These are phyloP conservation scores for Malassezia slooffiae DNA, from an alignment of 1,284 basidiomycete genomes.

Conservation along the genomic window DNA sequence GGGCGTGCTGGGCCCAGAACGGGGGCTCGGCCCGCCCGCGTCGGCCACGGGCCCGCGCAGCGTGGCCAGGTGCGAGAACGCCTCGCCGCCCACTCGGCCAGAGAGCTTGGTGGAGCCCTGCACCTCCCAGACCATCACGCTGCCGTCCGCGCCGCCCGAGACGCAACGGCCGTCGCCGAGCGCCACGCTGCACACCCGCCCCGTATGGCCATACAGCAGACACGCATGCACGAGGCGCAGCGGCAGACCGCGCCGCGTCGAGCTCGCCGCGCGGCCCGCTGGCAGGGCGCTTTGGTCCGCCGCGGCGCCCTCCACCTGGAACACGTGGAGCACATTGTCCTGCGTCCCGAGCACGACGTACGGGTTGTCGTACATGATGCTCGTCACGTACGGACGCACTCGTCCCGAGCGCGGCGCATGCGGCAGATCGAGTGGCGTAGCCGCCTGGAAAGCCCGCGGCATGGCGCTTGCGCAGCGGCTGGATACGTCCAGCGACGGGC, in stretches of 20 bases:
- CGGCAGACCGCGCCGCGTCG: not conserved
- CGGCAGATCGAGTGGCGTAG: not conserved
- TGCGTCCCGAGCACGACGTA: constrained; percentile 34
- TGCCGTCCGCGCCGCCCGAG: constrained; percentile 39
- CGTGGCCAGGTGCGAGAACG: not conserved
- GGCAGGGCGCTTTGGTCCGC: not conserved
- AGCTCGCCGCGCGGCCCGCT: constrained; percentile 1
- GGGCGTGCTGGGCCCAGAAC: too few species aligned
- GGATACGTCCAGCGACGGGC: constrained; percentile 11
- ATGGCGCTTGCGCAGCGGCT: constrained; percentile 19
- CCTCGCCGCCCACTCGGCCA: constrained; percentile 21
- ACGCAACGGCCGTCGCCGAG: constrained; percentile 36
- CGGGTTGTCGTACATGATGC: constrained; percentile 33
- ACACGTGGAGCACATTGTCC: constrained; percentile 42
- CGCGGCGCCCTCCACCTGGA: constrained; percentile 22
- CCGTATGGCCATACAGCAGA: constrained; percentile 43
- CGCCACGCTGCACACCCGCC: constrained; percentile 34
- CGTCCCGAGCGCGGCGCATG: not conserved
- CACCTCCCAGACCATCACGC: constrained; percentile 43
- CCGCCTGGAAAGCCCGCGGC: constrained; percentile 5
- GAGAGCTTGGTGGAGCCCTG: constrained; percentile 11
- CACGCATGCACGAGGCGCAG: constrained; percentile 27
- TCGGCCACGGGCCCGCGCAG: constrained; percentile 7
- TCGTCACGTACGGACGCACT: constrained; percentile 6
- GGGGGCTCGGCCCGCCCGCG: too few species aligned